phyloP scores from a whole-genome alignment of 306 rosid genomes.

The Clitoria ternatea region DNA sequence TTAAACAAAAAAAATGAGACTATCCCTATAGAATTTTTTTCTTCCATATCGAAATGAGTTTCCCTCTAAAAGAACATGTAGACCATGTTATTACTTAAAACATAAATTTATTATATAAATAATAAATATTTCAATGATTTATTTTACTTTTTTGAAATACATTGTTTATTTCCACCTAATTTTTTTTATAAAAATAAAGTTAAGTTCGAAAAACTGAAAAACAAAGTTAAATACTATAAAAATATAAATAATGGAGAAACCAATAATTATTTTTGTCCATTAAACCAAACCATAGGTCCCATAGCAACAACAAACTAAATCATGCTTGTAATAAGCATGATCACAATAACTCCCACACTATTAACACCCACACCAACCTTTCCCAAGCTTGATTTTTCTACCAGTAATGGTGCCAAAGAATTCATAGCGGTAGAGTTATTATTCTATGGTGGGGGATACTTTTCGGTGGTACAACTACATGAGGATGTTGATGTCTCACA shows the following conservation, averaged over 20 bases:
- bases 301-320: not conserved
- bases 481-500: not conserved
- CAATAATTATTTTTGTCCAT: not conserved
- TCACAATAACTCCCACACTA: conserved; percentile 8
- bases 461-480: not conserved
- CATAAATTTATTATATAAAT: too few relatives aligned
- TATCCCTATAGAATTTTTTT: too few relatives aligned
- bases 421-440: not conserved
- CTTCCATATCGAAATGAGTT: too few relatives aligned
- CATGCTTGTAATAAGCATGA: conserved; percentile 11
- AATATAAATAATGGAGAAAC: not conserved
- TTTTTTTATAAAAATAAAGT: too few relatives aligned
- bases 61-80: too few relatives aligned
- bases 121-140: too few relatives aligned
- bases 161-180: too few relatives aligned
- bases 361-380: conserved; percentile 16
- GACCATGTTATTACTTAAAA: too few relatives aligned
- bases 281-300: not conserved
- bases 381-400: not conserved
- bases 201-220: not conserved
- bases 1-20: too few relatives aligned
- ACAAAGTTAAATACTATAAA: not conserved
- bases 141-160: too few relatives aligned
- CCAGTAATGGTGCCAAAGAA: conserved; percentile 16
- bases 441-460: not conserved